Evolutionary conservation across 1,284 basidiomycete genomes (phyloP).

Genomic region (Naganishia cerealis): DNA sequence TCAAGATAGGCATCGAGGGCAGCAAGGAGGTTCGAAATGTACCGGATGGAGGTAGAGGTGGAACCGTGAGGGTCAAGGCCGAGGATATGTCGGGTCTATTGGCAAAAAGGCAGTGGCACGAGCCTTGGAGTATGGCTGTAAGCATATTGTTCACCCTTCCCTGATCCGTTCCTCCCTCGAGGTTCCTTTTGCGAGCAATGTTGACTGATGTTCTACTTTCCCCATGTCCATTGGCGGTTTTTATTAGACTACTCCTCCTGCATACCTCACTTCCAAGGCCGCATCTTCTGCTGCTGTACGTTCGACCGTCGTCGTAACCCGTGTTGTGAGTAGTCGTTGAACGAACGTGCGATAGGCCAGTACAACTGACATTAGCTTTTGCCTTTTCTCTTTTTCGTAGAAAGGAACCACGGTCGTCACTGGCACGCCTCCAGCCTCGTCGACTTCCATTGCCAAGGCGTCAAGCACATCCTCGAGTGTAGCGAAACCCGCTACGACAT

Average conservation of each 20-base stretch:
- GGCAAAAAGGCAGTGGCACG: constrained; percentile 23
- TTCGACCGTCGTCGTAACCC: constrained; percentile 9
- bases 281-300: not conserved
- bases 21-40: not conserved
- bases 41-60: not conserved
- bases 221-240: not conserved
- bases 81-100: not conserved
- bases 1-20: constrained; percentile 14
- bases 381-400: not conserved
- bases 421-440: constrained; percentile 12
- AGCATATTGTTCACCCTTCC: not conserved
- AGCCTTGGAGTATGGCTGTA: constrained; percentile 15
- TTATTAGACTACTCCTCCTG: not conserved
- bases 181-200: too few species aligned
- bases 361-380: not conserved
- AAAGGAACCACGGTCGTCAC: constrained; percentile 22
- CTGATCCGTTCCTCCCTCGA: not conserved
- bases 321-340: constrained; percentile 1
- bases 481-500: not conserved
- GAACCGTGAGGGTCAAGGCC: not conserved
- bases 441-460: not conserved
- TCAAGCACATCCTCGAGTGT: not conserved
- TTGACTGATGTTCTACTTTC: too few species aligned
- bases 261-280: not conserved
- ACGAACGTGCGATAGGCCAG: not conserved